Evolutionary conservation across 139 green algal species (phyloP).

Genomic region (Chlamydomonas sp.): DNA sequence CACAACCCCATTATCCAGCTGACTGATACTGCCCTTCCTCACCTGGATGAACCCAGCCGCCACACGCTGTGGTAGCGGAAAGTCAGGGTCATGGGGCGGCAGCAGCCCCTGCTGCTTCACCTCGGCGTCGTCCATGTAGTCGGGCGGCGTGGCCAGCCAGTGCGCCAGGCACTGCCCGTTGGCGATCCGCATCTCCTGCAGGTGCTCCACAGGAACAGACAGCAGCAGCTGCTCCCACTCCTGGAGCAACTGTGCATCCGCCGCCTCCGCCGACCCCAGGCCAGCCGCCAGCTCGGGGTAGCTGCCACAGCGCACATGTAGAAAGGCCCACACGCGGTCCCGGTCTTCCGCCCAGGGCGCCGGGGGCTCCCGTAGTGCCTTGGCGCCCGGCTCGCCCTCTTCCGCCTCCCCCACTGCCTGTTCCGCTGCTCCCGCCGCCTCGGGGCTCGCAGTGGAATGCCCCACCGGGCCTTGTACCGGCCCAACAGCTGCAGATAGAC

Average conservation of each 20-base stretch:
- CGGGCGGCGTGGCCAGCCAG: constrained; percentile 17
- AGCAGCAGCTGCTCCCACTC: constrained; percentile 1
- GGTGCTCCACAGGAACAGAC: not conserved
- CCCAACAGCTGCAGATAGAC: no score
- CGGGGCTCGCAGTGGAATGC: no score
- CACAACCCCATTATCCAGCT: not conserved
- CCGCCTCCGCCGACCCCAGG: not conserved
- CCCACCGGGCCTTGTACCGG: no score
- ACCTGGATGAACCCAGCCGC: not conserved
- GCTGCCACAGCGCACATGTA: not conserved
- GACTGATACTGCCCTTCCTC: not conserved
- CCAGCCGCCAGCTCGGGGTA: no score
- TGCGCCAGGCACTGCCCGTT: constrained; percentile 32
- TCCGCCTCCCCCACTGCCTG: no score
- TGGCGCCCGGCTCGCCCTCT: no score
- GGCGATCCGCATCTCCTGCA: not conserved
- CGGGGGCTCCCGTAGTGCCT: not conserved
- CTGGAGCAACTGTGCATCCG: not conserved
- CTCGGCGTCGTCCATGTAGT: not conserved
- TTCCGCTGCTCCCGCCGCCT: no score
- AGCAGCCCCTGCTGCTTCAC: no score
- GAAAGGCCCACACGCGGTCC: not conserved
- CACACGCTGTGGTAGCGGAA: not conserved
- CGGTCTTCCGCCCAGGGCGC: not conserved
- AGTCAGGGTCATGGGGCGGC: not conserved